Base-by-base conservation (phyloP, 129 eudicot genomes). In the Artemisia annua region DNA sequence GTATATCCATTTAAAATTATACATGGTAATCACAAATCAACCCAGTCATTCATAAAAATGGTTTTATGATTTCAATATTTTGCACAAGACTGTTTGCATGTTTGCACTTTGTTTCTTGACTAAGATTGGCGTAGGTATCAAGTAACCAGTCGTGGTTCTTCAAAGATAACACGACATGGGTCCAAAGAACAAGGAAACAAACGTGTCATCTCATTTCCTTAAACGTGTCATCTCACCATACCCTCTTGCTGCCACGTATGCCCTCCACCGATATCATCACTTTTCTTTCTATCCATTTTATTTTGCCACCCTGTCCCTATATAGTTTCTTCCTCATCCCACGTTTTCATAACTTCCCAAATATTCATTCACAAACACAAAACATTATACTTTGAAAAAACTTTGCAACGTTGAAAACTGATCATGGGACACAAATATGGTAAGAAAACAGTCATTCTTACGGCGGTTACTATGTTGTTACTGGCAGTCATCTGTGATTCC, bases 401-500 rank as follows among this genome's bases (percentile, higher is more conserved):
- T 9, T 63, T 5, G 11, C 18, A 12, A 62, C 11, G n/a, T 15
- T 10, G 3, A 10, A 20, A 19, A 22, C 32, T 51, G 6, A 69
- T n/a, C 10, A 69, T 69, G 56, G 62, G 35, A 35, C 8, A 68
- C 35, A 48, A 58, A 57, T 35, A 62, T 9, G 46, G 52, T 4
- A 73, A 67, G 51, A 79, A 48, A 15, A 22, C 13, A 10, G 52
- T 19, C 0, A n/a, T 57, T 19, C 63, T 22, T 3, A 19, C 79
- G 46, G 44, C 51, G 67, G 62, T 60, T 53, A 61, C 67, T 51
- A 4, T 71, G 73, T 1, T 74, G 74, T 0, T 78, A 50, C 35
- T 65, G 19, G 71, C 57, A 35, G 80, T 49, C 28, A 24, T 61
- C 5, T 67, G 77, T 44, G 28, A 74, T 16, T 71, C 76, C 15